A percentile compares a stretch with the other conserved stretches of the same genome.
Conservation (phyloP, 345 rosid genomes). For the Reutealis trisperma region DNA sequence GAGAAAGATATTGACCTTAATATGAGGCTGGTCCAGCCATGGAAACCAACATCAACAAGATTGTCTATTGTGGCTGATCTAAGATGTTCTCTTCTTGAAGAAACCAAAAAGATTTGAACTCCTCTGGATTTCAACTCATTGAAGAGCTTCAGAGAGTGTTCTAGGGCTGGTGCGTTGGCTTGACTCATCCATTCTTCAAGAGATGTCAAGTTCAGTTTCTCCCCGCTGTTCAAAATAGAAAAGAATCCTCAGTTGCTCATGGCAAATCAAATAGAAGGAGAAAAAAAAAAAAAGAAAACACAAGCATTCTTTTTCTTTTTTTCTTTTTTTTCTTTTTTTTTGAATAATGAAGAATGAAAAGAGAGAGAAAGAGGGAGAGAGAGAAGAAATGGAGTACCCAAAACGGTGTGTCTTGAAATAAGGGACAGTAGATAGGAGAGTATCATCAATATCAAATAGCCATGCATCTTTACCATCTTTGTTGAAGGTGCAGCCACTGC, state of each 20-base stretch:
- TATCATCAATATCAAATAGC: conserved; percentile 12
- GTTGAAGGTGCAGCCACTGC: not conserved
- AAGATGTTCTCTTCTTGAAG: no score
- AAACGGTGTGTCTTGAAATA: conserved; percentile 2
- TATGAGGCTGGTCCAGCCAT: not conserved
- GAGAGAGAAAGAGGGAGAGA: not conserved
- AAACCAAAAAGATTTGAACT: not conserved
- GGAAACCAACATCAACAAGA: no score
- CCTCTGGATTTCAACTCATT: not conserved
- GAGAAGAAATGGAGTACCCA: not conserved
- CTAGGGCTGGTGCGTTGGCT: conserved; percentile 5
- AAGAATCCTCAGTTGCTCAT: not conserved
- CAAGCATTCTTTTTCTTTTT: no score
- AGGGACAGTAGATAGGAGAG: conserved; percentile 2
- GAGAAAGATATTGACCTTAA: not conserved
- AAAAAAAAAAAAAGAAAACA: no score
- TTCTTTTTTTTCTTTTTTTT: no score
- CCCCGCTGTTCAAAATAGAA: not conserved
- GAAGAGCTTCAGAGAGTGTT: conserved; percentile 7
- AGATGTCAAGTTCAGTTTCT: not conserved
- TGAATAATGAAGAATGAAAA: no score
- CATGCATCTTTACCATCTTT: conserved; percentile 1
- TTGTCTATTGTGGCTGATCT: no score
- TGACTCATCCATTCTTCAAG: conserved; percentile 2
- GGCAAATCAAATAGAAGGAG: not conserved